Percentiles rank a stretch among this genome's conserved stretches.
Evolutionary conservation across 768 basidiomycete species (phyloP).

Genomic region (Kwoniella sp.): DNA sequence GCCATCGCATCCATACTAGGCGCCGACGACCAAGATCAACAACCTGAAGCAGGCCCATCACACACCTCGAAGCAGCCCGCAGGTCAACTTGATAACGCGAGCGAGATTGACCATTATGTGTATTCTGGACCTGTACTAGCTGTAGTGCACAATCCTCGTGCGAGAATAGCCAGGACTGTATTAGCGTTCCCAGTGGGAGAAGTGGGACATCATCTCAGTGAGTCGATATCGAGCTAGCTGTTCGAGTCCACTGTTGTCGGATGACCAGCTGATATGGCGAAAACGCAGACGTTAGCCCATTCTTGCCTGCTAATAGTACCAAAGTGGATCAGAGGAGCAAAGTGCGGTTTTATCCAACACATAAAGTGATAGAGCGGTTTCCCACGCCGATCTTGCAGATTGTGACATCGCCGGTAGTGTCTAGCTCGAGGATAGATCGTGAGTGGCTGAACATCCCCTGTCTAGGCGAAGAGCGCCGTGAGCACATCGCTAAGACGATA

Average conservation of each 20-base stretch:
- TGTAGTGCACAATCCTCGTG: slow-evolving; percentile 17
- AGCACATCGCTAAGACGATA: too few relatives aligned
- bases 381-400: slow-evolving; percentile 40
- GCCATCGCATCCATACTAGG: slow-evolving; percentile 16
- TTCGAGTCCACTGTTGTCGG: too few relatives aligned
- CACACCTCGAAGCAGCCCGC: slow-evolving; percentile 18
- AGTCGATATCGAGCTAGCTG: too few relatives aligned
- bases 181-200: slow-evolving; percentile 28
- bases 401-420: slow-evolving; percentile 28
- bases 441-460: background rate
- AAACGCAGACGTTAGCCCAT: slow-evolving; percentile 27
- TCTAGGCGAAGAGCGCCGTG: background rate
- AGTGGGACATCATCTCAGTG: slow-evolving; percentile 34
- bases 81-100: background rate
- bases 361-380: slow-evolving; percentile 29
- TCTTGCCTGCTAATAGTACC: slow-evolving; percentile 16
- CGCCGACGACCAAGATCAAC: background rate
- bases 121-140: slow-evolving; percentile 24
- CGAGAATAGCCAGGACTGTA: slow-evolving; percentile 19
- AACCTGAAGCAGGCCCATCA: slow-evolving; percentile 17
- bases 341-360: slow-evolving; percentile 24
- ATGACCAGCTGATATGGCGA: background rate
- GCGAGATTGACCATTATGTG: slow-evolving; percentile 9
- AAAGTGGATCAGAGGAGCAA: slow-evolving; percentile 9
- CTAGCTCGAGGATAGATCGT: slow-evolving; percentile 31